Base-by-base conservation (phyloP, 495 filamentous ascomycete genomes). In the Penicillium waksmanii region DNA sequence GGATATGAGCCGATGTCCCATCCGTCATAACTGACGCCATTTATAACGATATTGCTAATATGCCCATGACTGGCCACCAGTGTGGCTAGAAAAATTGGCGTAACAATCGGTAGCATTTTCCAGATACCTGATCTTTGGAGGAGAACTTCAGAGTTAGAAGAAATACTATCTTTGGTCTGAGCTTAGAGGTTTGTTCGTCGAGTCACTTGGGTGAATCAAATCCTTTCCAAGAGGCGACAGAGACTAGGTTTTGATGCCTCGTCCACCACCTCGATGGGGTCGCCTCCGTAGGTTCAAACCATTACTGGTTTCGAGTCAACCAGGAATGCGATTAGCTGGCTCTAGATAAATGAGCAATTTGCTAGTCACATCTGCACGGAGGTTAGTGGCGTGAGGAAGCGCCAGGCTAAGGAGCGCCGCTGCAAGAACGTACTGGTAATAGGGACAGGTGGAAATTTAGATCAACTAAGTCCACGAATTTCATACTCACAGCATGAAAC, bases 1-100 rank as follows among this genome's bases (percentile, higher is more conserved):
- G 64, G 62, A 46, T 70, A 69, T 17, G 64, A 63, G 19, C 74
- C 67, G 36, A 80, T 79, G 51, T 82, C 72, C 84, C 48, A 79
- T 85, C 58, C 60, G 61, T 49, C 55, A 13, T 67, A 73, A 23
- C 60, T 69, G 35, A 73, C 60, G 7, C 70, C 68, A 38, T 73
- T 73, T 40, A 73, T 65, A 7, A 73, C 70, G 17, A 73, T 64
- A 33, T 73, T 73, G 1, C 55, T 54, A 31, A 73, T 46, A 43
- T 73, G 70, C 13, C 70, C 70, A 46, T 73, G 70, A 6, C 57
- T 64, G 12, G 66, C 64, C 15, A 64, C 68, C 40, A 61, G 23
- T 5, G 63, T 54, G n/a, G 61, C 58, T 40, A 58, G 44, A 8
- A 51, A 19, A 5, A 54, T 34, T 7, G 51, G 49, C 2, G 25